Conservation (phyloP, 2,329 filamentous ascomycete genomes). For the Apiospora saccharicola region DNA sequence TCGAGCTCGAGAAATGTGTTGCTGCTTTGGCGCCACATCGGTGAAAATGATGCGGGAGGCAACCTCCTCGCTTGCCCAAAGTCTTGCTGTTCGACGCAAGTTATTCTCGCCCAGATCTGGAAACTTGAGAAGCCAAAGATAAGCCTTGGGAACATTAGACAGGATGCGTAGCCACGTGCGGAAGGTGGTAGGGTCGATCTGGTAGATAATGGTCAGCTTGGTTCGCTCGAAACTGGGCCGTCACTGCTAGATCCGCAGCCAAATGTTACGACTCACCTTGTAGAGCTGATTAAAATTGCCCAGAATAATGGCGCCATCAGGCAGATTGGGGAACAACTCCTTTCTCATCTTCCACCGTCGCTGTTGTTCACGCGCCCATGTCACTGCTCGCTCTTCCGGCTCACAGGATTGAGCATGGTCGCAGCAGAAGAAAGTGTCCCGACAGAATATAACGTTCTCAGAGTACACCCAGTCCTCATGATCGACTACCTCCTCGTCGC, state of each 20-base stretch:
- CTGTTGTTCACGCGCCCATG: slow-evolving; percentile 84
- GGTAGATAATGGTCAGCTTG: slow-evolving; percentile 30
- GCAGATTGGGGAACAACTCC: slow-evolving; percentile 83
- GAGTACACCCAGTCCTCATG: slow-evolving; percentile 90
- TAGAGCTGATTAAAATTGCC: slow-evolving; percentile 99
- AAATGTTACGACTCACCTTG: slow-evolving; percentile 69
- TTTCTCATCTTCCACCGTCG: slow-evolving; percentile 93
- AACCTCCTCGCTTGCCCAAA: slow-evolving; percentile 86
- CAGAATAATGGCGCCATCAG: slow-evolving; percentile 86
- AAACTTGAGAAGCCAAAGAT: slow-evolving; percentile 96
- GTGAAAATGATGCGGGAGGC: slow-evolving; percentile 91
- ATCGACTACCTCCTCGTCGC: slow-evolving; percentile 71
- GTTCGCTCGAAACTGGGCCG: neutral
- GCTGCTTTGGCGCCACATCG: slow-evolving; percentile 92
- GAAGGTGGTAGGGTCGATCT: slow-evolving; percentile 98
- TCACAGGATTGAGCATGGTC: slow-evolving; percentile 94
- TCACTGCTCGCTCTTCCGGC: slow-evolving; percentile 68
- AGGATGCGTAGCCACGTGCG: slow-evolving; percentile 95
- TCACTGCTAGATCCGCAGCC: neutral
- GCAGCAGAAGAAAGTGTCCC: slow-evolving; percentile 97
- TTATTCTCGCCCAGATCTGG: slow-evolving; percentile 92
- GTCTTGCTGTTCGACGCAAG: slow-evolving; percentile 77
- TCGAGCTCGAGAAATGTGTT: slow-evolving; percentile 90
- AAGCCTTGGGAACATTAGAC: slow-evolving; percentile 81
- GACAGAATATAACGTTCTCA: slow-evolving; percentile 94